Conservation (phyloP, 139 green algal genomes). For the Nannochloris sp. region DNA sequence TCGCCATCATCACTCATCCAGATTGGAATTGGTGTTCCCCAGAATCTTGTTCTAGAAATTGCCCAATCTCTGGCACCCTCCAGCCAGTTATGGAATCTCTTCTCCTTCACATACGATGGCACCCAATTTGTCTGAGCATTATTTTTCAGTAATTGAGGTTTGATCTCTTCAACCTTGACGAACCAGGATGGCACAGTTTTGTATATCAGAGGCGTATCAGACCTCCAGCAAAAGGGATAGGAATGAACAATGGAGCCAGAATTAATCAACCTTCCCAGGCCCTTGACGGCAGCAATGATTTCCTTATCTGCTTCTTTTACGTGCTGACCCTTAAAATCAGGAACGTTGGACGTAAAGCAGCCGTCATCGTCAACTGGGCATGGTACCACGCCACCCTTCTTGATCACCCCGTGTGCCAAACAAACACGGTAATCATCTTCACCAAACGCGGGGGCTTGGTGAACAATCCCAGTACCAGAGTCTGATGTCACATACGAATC, state of each 20-base stretch:
- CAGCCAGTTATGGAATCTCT: constrained; percentile 99
- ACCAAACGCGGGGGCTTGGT: constrained; percentile 93
- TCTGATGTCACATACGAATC: constrained; percentile 95
- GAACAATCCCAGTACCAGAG: constrained; percentile 90
- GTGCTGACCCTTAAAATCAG: constrained; percentile 65
- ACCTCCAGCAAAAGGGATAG: constrained; percentile 99
- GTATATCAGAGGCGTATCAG: constrained; percentile 93
- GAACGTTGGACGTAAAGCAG: constrained; percentile 70
- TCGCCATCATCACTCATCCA: constrained; percentile 76
- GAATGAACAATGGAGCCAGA: constrained; percentile 55
- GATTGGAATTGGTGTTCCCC: constrained; percentile 96
- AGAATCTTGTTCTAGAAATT: constrained; percentile 78
- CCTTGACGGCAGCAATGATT: constrained; percentile 80
- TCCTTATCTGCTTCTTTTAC: constrained; percentile 85
- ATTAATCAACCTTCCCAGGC: constrained; percentile 70
- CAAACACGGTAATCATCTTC: constrained; percentile 98
- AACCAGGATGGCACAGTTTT: constrained; percentile 94
- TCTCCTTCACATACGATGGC: constrained; percentile 92
- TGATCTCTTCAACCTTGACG: constrained; percentile 81
- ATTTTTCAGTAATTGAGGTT: constrained; percentile 76
- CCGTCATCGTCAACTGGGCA: constrained; percentile 86
- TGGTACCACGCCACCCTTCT: constrained; percentile 66
- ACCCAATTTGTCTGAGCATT: constrained; percentile 94
- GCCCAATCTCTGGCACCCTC: constrained; percentile 91
- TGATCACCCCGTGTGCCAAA: constrained; percentile 67